Evolutionary conservation across 305 asterid genomes (phyloP).

Genomic region (Fraxinus dipetala): DNA sequence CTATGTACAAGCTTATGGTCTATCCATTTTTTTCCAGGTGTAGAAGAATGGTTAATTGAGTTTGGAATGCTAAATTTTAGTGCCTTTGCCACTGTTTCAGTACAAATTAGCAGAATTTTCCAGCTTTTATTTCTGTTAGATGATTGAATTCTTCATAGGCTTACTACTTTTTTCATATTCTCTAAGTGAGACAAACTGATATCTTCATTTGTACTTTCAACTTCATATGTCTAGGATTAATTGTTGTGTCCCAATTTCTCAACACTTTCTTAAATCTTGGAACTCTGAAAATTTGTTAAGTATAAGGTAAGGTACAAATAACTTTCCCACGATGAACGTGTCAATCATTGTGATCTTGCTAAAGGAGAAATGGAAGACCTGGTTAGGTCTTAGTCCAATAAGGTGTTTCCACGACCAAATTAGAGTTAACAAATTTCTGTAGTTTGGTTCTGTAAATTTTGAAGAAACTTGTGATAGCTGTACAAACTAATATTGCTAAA

Average conservation of each 20-base stretch:
- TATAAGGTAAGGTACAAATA: neutral
- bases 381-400: neutral
- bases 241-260: neutral
- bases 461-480: neutral
- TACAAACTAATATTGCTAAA: neutral
- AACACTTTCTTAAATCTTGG: neutral
- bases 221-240: neutral
- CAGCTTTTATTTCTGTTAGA: neutral
- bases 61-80: neutral
- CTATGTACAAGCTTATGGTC: neutral
- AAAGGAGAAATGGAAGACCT: neutral
- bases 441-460: neutral
- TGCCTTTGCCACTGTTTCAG: neutral
- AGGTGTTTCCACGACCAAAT: neutral
- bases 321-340: neutral
- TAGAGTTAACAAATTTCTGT: neutral
- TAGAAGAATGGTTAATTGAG: neutral
- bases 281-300: neutral
- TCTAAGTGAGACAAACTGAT: neutral
- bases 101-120: neutral
- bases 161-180: neutral
- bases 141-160: neutral
- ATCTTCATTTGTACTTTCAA: neutral
- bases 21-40: neutral
- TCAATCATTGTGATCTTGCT: neutral